These are phyloP conservation scores for Candida mesenterica DNA, from an alignment of 1,139 yeast species.

Conservation along the genomic window DNA sequence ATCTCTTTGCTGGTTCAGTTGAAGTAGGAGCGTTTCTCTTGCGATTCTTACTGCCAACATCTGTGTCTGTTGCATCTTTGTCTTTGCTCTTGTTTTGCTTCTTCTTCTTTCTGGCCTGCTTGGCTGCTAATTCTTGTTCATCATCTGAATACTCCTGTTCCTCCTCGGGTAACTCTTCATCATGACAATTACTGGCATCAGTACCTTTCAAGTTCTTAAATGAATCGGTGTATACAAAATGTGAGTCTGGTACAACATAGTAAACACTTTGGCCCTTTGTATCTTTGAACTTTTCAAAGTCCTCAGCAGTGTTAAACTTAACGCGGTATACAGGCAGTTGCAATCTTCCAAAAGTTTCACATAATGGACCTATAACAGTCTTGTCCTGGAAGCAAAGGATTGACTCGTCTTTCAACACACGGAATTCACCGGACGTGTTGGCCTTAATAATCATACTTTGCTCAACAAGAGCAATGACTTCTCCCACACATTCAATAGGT, in stretches of 20 bases:
- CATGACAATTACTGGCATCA: constrained; percentile 93
- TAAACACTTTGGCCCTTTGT: constrained; percentile 59
- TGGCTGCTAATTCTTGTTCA: constrained; percentile 66
- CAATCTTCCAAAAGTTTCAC: constrained; percentile 88
- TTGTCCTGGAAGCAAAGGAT: constrained; percentile 76
- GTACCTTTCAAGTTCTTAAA: constrained; percentile 75
- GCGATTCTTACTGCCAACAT: constrained; percentile 7
- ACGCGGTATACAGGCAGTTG: constrained; percentile 83
- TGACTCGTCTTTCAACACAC: constrained; percentile 80
- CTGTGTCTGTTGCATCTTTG: constrained; percentile 11
- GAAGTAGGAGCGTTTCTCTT: constrained; percentile 7
- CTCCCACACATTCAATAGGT: constrained; percentile 73
- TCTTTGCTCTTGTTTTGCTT: constrained; percentile 32
- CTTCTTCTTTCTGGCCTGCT: constrained; percentile 58
- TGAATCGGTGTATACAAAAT: constrained; percentile 73
- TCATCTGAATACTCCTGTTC: constrained; percentile 97
- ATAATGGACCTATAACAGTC: constrained; percentile 73
- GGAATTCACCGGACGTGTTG: constrained; percentile 76
- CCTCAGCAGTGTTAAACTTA: constrained; percentile 57
- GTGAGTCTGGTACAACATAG: constrained; percentile 79
- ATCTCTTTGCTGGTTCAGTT: constrained; percentile 13
- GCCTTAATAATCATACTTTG: constrained; percentile 73
- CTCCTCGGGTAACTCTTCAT: constrained; percentile 88
- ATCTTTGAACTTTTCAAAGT: constrained; percentile 43
- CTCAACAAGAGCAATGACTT: constrained; percentile 68